These are phyloP conservation scores for Moesziomyces sp. DNA, from an alignment of 1,284 basidiomycete species.

Conservation along the genomic window DNA sequence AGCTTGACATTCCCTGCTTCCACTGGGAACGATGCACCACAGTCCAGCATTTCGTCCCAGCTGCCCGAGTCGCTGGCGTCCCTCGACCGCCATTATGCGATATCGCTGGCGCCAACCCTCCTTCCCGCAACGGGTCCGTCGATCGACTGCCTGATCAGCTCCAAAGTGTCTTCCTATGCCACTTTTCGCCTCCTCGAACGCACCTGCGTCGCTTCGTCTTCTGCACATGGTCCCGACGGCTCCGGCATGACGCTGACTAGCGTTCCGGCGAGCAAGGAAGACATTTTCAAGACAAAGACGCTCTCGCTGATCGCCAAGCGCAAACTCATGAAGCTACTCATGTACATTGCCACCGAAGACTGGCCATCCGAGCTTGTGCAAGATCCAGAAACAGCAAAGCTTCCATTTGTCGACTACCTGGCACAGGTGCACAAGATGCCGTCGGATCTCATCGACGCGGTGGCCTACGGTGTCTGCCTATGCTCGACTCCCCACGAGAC, in stretches of 20 bases:
- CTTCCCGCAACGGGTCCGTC: conserved; percentile 83
- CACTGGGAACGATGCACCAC: neutral
- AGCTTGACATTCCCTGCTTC: conserved; percentile 24
- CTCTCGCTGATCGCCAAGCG: conserved; percentile 87
- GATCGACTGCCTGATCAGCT: conserved; percentile 82
- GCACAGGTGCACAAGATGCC: conserved; percentile 75
- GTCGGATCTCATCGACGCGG: conserved; percentile 69
- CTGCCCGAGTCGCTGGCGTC: conserved; percentile 21
- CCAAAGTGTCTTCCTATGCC: conserved; percentile 89
- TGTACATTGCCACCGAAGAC: conserved; percentile 44
- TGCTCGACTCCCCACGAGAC: conserved; percentile 54
- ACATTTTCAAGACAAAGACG: conserved; percentile 86
- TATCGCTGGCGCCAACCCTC: conserved; percentile 84
- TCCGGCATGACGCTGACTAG: conserved; percentile 18
- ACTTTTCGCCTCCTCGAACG: conserved; percentile 85
- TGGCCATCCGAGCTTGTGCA: conserved; percentile 16
- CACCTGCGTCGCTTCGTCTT: conserved; percentile 31
- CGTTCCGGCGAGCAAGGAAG: conserved; percentile 91
- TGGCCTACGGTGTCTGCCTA: conserved; percentile 65
- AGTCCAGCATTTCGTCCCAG: conserved; percentile 8
- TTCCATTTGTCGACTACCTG: conserved; percentile 72
- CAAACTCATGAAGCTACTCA: conserved; percentile 89
- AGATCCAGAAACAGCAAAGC: conserved; percentile 9
- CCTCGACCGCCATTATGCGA: conserved; percentile 75
- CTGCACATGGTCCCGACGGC: neutral